Percentiles rank a stretch among this genome's conserved stretches.
Evolutionary conservation across 2,329 filamentous ascomycete genomes (phyloP).

Genomic region (Macrophomina pseudophaseolina): DNA sequence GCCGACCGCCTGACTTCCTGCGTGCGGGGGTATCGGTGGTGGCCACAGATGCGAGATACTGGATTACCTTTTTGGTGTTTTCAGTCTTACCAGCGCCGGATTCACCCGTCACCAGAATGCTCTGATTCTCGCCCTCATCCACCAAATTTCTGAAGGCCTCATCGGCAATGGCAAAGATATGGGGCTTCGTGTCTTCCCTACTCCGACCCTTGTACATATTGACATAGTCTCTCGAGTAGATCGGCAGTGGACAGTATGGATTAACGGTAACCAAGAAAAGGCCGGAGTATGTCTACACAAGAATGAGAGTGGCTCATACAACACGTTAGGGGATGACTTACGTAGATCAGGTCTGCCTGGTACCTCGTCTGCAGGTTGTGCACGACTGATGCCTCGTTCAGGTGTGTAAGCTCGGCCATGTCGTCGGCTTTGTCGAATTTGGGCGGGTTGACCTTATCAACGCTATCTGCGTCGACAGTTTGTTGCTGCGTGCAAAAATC

Average conservation of each 20-base stretch:
- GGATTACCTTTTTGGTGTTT: slow-evolving; percentile 99
- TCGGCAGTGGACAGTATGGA: slow-evolving; percentile 91
- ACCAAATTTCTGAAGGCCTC: slow-evolving; percentile 95
- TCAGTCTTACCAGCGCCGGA: slow-evolving; percentile 98
- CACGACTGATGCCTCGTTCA: slow-evolving; percentile 97
- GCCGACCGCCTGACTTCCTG: slow-evolving; percentile 62
- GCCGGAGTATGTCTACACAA: slow-evolving; percentile 84
- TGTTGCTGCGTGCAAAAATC: slow-evolving; percentile 66
- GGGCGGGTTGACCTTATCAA: slow-evolving; percentile 98
- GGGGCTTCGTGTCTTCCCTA: slow-evolving; percentile 92
- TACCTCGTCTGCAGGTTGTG: slow-evolving; percentile 96
- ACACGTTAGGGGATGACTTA: slow-evolving; percentile 41
- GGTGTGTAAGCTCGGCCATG: slow-evolving; percentile 97
- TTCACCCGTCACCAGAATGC: slow-evolving; percentile 96
- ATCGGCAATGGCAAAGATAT: slow-evolving; percentile 98
- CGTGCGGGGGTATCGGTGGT: slow-evolving; percentile 73
- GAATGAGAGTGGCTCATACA: neutral
- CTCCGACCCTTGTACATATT: slow-evolving; percentile 96
- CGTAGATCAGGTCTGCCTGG: slow-evolving; percentile 90
- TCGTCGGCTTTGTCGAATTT: slow-evolving; percentile 99
- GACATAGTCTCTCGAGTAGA: slow-evolving; percentile 95
- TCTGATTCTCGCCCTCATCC: slow-evolving; percentile 94
- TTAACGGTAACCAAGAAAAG: slow-evolving; percentile 97
- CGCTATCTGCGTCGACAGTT: slow-evolving; percentile 81
- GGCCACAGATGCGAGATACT: slow-evolving; percentile 94